phyloP scores from a whole-genome alignment of 2,329 filamentous ascomycete species.

The Ceratocystis lukuohia region DNA sequence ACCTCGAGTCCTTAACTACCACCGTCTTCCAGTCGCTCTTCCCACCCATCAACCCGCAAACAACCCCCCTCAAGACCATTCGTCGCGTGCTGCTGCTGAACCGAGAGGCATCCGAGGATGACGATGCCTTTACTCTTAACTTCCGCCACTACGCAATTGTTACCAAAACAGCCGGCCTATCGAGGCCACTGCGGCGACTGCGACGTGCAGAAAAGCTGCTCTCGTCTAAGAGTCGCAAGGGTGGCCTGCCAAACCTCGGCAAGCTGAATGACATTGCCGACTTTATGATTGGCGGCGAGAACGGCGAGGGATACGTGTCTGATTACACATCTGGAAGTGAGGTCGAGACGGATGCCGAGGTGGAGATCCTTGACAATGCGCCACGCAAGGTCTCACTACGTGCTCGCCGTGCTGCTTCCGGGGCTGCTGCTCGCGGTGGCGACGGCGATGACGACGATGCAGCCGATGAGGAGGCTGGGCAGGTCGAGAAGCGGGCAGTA shows the following conservation, averaged over 20 bases:
- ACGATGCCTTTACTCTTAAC: constrained; percentile 67
- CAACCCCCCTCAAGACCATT: constrained; percentile 82
- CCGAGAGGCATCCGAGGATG: constrained; percentile 49
- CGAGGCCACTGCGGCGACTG: constrained; percentile 68
- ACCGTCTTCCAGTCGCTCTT: constrained; percentile 95
- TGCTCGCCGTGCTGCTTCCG: constrained; percentile 31
- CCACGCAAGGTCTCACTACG: constrained; percentile 41
- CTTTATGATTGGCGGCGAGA: constrained; percentile 75
- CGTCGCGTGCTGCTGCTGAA: constrained; percentile 82
- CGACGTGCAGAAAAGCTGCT: constrained; percentile 74
- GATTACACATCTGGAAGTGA: constrained; percentile 80
- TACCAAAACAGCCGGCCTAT: constrained; percentile 72
- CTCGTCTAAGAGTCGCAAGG: constrained; percentile 41
- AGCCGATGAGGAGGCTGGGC: constrained; percentile 25
- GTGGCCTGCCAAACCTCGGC: constrained; percentile 69
- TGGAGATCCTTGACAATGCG: constrained; percentile 62
- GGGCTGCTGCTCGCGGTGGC: constrained; percentile 26
- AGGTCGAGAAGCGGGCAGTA: constrained; percentile 72
- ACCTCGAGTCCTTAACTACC: constrained; percentile 83
- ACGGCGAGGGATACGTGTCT: constrained; percentile 69
- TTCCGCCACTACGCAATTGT: constrained; percentile 92
- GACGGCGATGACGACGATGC: constrained; percentile 28
- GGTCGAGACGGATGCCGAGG: constrained; percentile 84
- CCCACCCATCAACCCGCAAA: constrained; percentile 85
- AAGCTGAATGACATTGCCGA: constrained; percentile 88